A percentile compares a stretch with the other conserved stretches of the same genome.
phyloP scores from a whole-genome alignment of 306 rosid genomes.

The Sindora glabra region DNA sequence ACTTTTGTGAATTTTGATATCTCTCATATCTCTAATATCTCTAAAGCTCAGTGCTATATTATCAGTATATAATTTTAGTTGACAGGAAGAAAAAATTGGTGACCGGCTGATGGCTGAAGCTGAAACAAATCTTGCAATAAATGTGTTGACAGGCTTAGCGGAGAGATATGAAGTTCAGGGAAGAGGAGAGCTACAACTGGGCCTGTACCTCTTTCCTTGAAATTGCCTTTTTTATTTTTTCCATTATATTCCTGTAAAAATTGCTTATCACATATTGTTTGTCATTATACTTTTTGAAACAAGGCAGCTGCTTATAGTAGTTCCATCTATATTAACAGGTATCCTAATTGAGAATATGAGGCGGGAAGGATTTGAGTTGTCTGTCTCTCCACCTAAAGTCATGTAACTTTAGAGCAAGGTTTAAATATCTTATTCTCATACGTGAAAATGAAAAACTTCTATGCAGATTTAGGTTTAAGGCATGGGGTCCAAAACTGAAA shows the following conservation, averaged over 20 bases:
- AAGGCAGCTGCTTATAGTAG: slow-evolving; percentile 6
- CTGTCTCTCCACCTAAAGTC: slow-evolving; percentile 96
- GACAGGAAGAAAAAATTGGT: slow-evolving; percentile 91
- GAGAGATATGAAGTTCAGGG: slow-evolving; percentile 98
- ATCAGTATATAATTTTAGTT: slow-evolving; percentile 39
- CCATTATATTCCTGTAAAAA: not conserved
- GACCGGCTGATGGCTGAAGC: slow-evolving; percentile 88
- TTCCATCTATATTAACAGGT: slow-evolving; percentile 49
- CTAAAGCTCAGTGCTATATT: slow-evolving; percentile 1
- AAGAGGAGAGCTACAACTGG: slow-evolving; percentile 97
- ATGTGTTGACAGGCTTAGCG: slow-evolving; percentile 88
- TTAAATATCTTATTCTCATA: too few species aligned
- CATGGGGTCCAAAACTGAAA: not conserved
- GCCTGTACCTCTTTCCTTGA: slow-evolving; percentile 38
- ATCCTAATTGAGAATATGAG: slow-evolving; percentile 97
- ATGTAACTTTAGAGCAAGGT: slow-evolving; percentile 57
- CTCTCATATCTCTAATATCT: not conserved
- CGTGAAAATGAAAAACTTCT: too few species aligned
- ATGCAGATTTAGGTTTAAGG: too few species aligned
- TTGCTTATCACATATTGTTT: not conserved
- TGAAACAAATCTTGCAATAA: slow-evolving; percentile 96
- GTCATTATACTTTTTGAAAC: not conserved
- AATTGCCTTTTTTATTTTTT: slow-evolving; percentile 6
- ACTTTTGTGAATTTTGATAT: too few species aligned
- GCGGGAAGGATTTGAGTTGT: slow-evolving; percentile 94